Base-by-base conservation (phyloP, 306 rosid species). In the Macrotyloma uniflorum region DNA sequence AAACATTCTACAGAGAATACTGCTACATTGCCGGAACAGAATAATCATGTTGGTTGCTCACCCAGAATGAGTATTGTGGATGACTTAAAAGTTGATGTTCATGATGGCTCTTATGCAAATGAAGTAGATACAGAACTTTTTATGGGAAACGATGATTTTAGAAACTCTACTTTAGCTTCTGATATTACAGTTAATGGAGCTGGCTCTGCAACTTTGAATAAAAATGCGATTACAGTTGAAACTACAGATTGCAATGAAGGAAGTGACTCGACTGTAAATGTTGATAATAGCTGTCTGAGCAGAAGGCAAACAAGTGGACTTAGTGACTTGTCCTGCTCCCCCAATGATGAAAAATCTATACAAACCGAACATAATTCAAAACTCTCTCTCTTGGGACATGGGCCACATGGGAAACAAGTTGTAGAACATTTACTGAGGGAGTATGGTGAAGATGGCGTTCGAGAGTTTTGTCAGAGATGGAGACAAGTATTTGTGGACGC, bases 321-420 rank as follows among this genome's bases (percentile, higher is more conserved):
- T 30, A 79, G 58, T 66, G 83, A 81, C 24, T 20, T 51, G 9
- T 77, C 66, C 54, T 46, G 55, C 51, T 47, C 75, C 67, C 78
- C 42, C 7, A 30, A 49, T 70, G 43, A 67, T 54, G 88, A 81
- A 36, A 86, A 76, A 77, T 70, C 76, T 42, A 63, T 78, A 32
- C 84, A 70, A 64, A 67, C 79, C 57, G 87, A 79, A 59, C 89
- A 86, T 36, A 86, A 83, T 82, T 59, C 97, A 13, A 90, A 95
- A 77, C 78, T 88, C 49, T 95, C 98, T 38, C 86, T 95, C 28
- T 83, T 93, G 79, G 99, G 98, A 59, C 99, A 95, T 77, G 99
- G 99, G 46, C 98, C 98, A 16, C 99, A 93, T 77, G 99, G 99
- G 22, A 93, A 90, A 77, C 89, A 84, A 83, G 96, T 93, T 83